Evolutionary conservation across 2,329 filamentous ascomycete genomes (phyloP).

Genomic region (Trichoderma lentiforme): DNA sequence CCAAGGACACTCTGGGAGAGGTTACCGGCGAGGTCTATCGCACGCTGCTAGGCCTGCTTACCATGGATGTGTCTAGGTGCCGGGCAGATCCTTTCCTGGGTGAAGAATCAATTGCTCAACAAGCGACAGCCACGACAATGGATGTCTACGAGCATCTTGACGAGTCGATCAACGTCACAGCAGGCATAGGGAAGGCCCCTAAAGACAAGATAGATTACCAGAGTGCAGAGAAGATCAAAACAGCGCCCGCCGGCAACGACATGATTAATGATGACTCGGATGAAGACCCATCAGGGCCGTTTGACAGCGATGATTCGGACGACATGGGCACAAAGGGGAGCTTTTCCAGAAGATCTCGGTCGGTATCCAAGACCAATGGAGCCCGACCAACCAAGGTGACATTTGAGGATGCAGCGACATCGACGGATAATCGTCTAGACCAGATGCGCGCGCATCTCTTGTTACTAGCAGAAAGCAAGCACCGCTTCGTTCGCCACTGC

Average conservation of each 20-base stretch:
- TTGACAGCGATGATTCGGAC: conserved; percentile 31
- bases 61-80: conserved; percentile 65
- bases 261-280: conserved; percentile 37
- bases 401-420: conserved; percentile 47
- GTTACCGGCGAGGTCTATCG: conserved; percentile 77
- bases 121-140: conserved; percentile 47
- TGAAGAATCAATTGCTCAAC: conserved; percentile 30
- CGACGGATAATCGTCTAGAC: conserved; percentile 47
- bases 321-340: conserved; percentile 32
- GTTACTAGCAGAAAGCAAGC: conserved; percentile 65
- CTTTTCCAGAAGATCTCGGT: conserved; percentile 24
- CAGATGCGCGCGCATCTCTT: conserved; percentile 71
- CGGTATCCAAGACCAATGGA: conserved; percentile 33
- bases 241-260: conserved; percentile 32
- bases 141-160: conserved; percentile 56
- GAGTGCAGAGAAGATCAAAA: conserved; percentile 48
- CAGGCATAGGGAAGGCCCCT: conserved; percentile 55
- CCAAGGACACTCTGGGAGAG: conserved; percentile 65
- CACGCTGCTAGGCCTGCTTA: conserved; percentile 66
- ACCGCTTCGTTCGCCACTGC: conserved; percentile 66
- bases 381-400: conserved; percentile 43
- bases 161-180: conserved; percentile 50
- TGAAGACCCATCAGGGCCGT: conserved; percentile 25
- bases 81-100: conserved; percentile 50
- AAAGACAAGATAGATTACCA: conserved; percentile 45